Base-by-base conservation (phyloP, 2,329 filamentous ascomycete species). In the Myriosclerotinia duriaeana region DNA sequence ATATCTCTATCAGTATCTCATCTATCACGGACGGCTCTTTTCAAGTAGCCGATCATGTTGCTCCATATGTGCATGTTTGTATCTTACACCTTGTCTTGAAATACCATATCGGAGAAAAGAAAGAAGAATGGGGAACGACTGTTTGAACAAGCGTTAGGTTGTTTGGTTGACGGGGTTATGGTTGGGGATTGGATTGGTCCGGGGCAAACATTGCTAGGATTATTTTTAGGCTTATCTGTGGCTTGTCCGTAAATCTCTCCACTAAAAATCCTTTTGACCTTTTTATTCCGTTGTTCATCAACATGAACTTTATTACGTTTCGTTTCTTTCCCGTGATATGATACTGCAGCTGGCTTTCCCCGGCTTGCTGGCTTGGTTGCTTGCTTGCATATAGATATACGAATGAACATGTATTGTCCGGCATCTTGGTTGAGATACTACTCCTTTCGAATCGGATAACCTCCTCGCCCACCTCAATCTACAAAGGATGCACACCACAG, bases 181-280 rank as follows among this genome's bases (percentile, higher is more conserved):
- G 14, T 42, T 64, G 52, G 17, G 34, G 30, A 40, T 38, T 52
- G 40, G 40, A 65, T 65, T 65, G 63, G 53, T 26, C 42, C 40
- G 54, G 40, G 42, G 53, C 40, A 38, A 65, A 65, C 44, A 50
- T 20, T 46, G 12, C 62, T 58, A 50, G 53, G 42, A 59, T 65
- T 26, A 26, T 65, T 65, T 36, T 60, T 52, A 22, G 63, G 63
- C 63, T 65, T 65, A 65, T 65, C 63, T 46, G 44, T 65, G 44
- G 44, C 53, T 40, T 40, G 46, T 34, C 61, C 22, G 22, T 30
- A 46, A 38, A 26, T 34, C 50, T 65, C 22, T 60, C 26, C 44
- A 53, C 36, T 7, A 53, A 52, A 5, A 12, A 40, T 52, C 40
- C 14, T 42, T 40, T 62, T 34, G 53, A 53, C n/a, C 30, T n/a